Conservation (phyloP, 768 basidiomycete genomes). For the Mycena albidolilacea region DNA sequence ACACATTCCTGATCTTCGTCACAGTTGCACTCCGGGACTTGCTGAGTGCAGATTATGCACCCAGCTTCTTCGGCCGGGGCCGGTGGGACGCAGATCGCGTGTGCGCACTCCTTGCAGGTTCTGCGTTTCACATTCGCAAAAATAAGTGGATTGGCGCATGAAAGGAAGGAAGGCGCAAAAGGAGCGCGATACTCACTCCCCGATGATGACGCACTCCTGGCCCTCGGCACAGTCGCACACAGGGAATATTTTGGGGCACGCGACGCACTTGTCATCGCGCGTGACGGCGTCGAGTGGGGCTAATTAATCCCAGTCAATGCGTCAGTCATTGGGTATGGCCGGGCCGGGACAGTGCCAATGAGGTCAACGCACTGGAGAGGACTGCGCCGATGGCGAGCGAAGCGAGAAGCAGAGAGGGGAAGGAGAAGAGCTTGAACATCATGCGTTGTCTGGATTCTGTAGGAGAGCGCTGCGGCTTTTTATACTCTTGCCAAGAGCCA, state of each 20-base stretch:
- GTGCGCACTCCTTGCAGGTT: background rate
- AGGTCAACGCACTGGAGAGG: conserved; percentile 1
- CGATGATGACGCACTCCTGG: background rate
- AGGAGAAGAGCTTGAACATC: conserved; percentile 1
- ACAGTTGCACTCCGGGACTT: background rate
- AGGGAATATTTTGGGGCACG: background rate
- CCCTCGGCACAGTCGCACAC: background rate
- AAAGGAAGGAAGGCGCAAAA: background rate
- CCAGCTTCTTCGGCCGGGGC: background rate
- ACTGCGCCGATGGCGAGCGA: conserved; percentile 5
- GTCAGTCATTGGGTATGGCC: background rate
- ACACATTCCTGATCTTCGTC: background rate
- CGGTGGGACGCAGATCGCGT: background rate
- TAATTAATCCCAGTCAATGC: background rate
- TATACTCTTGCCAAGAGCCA: background rate
- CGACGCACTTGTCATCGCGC: background rate
- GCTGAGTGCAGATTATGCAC: background rate
- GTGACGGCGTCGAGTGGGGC: background rate
- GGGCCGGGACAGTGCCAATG: background rate
- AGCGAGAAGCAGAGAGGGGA: background rate
- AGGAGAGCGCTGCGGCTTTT: background rate
- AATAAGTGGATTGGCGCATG: background rate
- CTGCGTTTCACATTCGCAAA: background rate
- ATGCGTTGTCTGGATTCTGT: background rate
- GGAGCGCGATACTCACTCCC: background rate